Evolutionary conservation across 2,329 filamentous ascomycete species (phyloP).

Genomic region (Setomelanomma holmii): DNA sequence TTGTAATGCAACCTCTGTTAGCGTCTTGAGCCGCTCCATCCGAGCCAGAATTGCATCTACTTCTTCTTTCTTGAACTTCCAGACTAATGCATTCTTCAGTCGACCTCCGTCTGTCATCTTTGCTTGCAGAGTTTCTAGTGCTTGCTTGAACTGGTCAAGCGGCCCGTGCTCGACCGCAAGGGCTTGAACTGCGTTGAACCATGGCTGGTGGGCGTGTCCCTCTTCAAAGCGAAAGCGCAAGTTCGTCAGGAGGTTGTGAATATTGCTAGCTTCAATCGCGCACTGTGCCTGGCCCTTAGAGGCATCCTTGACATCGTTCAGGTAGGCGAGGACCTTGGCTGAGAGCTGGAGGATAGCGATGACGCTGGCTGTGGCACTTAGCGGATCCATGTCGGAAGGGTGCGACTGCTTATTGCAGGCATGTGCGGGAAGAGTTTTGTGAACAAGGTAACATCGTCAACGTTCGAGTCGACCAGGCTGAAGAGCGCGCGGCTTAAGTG

Average conservation of each 20-base stretch:
- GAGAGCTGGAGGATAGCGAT: slow-evolving; percentile 32
- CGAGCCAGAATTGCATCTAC: slow-evolving; percentile 12
- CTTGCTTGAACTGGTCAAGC: slow-evolving; percentile 33
- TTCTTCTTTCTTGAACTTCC: slow-evolving; percentile 23
- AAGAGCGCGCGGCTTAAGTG: background rate
- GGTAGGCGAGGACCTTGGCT: slow-evolving; percentile 22
- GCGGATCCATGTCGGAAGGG: background rate
- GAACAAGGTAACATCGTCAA: background rate
- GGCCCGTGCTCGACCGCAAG: slow-evolving; percentile 23
- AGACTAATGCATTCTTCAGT: slow-evolving; percentile 16
- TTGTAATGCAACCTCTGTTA: background rate
- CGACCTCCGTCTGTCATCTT: background rate
- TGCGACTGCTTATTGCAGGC: background rate
- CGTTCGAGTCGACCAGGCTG: background rate
- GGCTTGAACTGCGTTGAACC: slow-evolving; percentile 24
- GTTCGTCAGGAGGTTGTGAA: slow-evolving; percentile 4
- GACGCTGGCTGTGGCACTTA: slow-evolving; percentile 23
- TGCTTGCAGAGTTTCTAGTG: slow-evolving; percentile 18
- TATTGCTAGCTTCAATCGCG: slow-evolving; percentile 3
- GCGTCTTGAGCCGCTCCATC: slow-evolving; percentile 25
- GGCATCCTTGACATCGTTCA: slow-evolving; percentile 27
- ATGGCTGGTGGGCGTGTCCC: slow-evolving; percentile 12
- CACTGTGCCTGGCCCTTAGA: slow-evolving; percentile 2
- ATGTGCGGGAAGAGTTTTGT: background rate
- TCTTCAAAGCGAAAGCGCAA: slow-evolving; percentile 21